Evolutionary conservation across 495 filamentous ascomycete genomes (phyloP).

Genomic region (Aspergillus sclerotiicarbonarius): DNA sequence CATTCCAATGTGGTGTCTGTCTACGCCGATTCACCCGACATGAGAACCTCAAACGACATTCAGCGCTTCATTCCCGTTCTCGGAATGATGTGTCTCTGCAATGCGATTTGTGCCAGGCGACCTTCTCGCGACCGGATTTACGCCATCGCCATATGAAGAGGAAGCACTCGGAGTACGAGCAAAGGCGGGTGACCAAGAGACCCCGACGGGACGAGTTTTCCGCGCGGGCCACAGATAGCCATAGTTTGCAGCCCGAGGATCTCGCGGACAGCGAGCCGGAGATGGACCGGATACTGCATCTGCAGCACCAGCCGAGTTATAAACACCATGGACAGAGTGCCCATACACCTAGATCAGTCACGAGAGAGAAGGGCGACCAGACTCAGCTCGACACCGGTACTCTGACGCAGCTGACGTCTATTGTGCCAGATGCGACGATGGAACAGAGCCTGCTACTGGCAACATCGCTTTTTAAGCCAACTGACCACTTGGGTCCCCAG

Average conservation of each 20-base stretch:
- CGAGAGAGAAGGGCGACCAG: no score
- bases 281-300: no score
- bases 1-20: constrained; percentile 36
- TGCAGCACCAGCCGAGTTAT: no score
- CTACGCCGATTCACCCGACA: constrained; percentile 36
- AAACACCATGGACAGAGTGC: no score
- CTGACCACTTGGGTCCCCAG: neutral
- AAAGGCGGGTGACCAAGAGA: constrained; percentile 15
- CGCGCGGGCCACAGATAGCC: neutral
- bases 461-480: no score
- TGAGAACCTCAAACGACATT: constrained; percentile 42
- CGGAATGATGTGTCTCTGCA: constrained; percentile 22
- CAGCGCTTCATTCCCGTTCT: constrained; percentile 29
- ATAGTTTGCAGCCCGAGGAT: no score
- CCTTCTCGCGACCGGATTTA: constrained; percentile 34
- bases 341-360: no score
- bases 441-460: no score
- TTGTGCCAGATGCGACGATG: no score
- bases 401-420: no score
- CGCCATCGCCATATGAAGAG: constrained; percentile 36
- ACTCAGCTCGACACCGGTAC: no score
- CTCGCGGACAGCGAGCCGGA: no score
- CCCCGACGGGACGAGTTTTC: neutral
- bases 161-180: constrained; percentile 31
- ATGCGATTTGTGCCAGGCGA: constrained; percentile 30